Evolutionary conservation across 305 asterid species (phyloP).

Genomic region (Withania somnifera): DNA sequence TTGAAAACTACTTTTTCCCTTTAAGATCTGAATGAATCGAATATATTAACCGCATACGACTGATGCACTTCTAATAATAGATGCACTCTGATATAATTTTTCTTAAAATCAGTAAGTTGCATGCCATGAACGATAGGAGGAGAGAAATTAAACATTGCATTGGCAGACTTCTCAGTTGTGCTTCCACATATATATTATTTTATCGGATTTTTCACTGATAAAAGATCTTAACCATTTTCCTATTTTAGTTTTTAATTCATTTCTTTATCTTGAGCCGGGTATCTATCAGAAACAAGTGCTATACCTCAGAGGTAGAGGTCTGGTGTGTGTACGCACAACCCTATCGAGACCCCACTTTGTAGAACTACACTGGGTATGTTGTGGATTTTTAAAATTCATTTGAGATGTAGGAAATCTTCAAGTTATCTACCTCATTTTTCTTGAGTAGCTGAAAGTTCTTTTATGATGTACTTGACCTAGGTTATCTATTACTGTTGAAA

Average conservation of each 20-base stretch:
- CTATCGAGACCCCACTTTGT: no score
- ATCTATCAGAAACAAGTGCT: no score
- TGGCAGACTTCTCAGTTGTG: neutral
- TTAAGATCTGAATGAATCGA: neutral
- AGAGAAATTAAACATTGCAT: neutral
- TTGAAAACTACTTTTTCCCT: neutral
- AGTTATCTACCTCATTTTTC: neutral
- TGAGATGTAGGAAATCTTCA: no score
- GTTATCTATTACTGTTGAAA: neutral
- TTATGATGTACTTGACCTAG: neutral
- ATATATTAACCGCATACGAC: neutral
- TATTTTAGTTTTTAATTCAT: no score
- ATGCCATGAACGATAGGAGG: neutral
- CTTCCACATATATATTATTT: neutral
- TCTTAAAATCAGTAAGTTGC: neutral
- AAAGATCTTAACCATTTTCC: neutral
- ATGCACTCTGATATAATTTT: neutral
- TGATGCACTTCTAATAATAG: neutral
- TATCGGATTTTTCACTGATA: neutral
- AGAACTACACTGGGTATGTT: no score
- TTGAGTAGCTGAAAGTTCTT: neutral
- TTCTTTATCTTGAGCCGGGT: no score
- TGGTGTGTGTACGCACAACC: no score
- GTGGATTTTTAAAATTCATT: no score
- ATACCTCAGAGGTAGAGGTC: no score